Evolutionary conservation across 2,329 filamentous ascomycete genomes (phyloP).

Genomic region (Fusarium veterinarium): DNA sequence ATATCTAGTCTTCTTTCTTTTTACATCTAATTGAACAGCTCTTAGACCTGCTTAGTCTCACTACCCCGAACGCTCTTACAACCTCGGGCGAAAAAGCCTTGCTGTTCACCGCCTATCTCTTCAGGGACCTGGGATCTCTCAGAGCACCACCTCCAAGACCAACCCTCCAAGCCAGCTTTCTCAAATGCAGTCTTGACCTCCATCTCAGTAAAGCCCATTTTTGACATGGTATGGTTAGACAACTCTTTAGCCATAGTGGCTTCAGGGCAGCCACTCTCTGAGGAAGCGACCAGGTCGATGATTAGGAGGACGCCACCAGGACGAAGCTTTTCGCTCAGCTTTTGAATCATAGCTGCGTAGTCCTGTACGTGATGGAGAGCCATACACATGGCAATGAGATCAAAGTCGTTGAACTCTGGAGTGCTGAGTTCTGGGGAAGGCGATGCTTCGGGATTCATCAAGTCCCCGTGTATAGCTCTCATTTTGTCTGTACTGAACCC

Average conservation of each 20-base stretch:
- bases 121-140: not conserved
- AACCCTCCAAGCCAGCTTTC: not conserved
- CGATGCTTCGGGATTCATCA: not conserved
- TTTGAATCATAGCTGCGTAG: not conserved
- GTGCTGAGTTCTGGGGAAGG: not conserved
- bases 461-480: not conserved
- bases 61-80: fast-evolving
- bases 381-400: not conserved
- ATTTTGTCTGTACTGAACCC: not conserved
- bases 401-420: not conserved
- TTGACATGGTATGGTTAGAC: not conserved
- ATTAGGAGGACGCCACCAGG: not conserved
- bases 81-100: not conserved
- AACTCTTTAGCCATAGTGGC: fast-evolving
- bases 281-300: not conserved
- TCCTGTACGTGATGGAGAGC: not conserved
- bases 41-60: not conserved
- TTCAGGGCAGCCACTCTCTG: not conserved
- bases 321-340: not conserved
- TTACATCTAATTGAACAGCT: fast-evolving
- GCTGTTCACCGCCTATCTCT: not conserved
- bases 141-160: not conserved
- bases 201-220: not conserved
- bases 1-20: not conserved
- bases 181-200: not conserved